Conservation (phyloP, 2,329 filamentous ascomycete genomes). For the Rhytidhysteron rufulum region DNA sequence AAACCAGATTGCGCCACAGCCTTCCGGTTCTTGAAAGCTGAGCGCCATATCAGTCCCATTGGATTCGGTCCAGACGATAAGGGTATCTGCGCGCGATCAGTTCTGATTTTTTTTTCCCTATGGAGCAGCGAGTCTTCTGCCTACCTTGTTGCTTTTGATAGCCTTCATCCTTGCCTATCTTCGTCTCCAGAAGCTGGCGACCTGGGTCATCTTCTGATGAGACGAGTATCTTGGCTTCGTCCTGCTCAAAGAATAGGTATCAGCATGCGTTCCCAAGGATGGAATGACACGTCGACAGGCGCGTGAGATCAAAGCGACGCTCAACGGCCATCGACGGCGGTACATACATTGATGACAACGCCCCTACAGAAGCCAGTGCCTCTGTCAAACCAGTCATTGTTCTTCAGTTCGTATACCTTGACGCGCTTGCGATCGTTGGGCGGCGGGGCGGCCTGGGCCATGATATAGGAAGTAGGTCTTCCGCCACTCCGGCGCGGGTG, state of each 20-base stretch:
- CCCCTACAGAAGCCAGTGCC: constrained; percentile 94
- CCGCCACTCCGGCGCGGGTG: constrained; percentile 30
- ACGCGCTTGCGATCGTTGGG: constrained; percentile 63
- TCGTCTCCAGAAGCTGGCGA: constrained; percentile 80
- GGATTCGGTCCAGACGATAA: constrained; percentile 96
- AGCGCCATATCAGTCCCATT: constrained; percentile 94
- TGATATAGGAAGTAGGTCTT: constrained; percentile 24
- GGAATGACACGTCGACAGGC: constrained; percentile 4
- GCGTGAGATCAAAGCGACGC: too few relatives aligned
- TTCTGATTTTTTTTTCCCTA: too few relatives aligned
- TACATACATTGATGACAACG: constrained; percentile 65
- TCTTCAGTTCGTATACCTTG: constrained; percentile 97
- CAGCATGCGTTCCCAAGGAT: constrained; percentile 23
- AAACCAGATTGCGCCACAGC: constrained; percentile 88
- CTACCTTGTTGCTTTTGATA: constrained; percentile 97
- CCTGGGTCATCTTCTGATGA: constrained; percentile 90
- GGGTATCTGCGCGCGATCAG: constrained; percentile 64
- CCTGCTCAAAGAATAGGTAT: constrained; percentile 56
- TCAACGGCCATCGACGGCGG: too few relatives aligned
- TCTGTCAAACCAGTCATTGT: constrained; percentile 98
- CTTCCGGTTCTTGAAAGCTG: constrained; percentile 96
- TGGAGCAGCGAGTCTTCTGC: too few relatives aligned
- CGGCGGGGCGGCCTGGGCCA: constrained; percentile 41
- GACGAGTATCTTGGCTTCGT: constrained; percentile 84
- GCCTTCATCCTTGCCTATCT: constrained; percentile 87